Percentiles rank a stretch among this genome's conserved stretches.
These are phyloP conservation scores for Lactarius evosmus DNA, from an alignment of 768 basidiomycete genomes.

Conservation along the genomic window DNA sequence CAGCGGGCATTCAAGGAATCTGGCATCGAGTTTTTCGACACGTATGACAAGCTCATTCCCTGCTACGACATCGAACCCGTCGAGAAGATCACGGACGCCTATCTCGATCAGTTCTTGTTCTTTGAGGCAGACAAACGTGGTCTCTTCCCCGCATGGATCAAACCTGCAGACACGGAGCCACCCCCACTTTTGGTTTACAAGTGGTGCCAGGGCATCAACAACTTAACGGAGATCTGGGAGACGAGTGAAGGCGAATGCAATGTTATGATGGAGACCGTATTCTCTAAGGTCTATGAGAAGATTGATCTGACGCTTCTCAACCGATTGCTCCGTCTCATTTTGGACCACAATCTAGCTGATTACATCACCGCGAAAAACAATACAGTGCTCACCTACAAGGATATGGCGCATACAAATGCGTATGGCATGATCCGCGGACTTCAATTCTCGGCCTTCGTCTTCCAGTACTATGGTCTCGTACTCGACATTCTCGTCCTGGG, in stretches of 20 bases:
- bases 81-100: constrained; percentile 99
- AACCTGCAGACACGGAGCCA: constrained; percentile 94
- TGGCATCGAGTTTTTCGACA: constrained; percentile 96
- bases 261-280: constrained; percentile 98
- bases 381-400: constrained; percentile 89
- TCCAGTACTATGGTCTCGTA: constrained; percentile 97
- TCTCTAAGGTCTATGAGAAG: constrained; percentile 99
- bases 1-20: constrained; percentile 99
- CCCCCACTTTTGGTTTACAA: constrained; percentile 97
- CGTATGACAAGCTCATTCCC: constrained; percentile 96
- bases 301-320: constrained; percentile 95
- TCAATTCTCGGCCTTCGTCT: constrained; percentile 98
- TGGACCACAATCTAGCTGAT: constrained; percentile 98
- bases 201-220: constrained; percentile 99
- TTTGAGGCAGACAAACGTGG: constrained; percentile 99
- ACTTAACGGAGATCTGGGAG: constrained; percentile 97
- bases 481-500: constrained; percentile 95
- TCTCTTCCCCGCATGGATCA: constrained; percentile 98
- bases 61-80: constrained; percentile 99
- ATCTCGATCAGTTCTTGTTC: constrained; percentile 97
- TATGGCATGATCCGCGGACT: constrained; percentile 96
- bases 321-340: constrained; percentile 89
- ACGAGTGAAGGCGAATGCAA: constrained; percentile 97
- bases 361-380: constrained; percentile 99
- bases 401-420: constrained; percentile 98